A percentile compares a stretch with the other conserved stretches of the same genome.
Conservation (phyloP, 352 stramenopile species). For the Chrysophaeum taylorii region DNA sequence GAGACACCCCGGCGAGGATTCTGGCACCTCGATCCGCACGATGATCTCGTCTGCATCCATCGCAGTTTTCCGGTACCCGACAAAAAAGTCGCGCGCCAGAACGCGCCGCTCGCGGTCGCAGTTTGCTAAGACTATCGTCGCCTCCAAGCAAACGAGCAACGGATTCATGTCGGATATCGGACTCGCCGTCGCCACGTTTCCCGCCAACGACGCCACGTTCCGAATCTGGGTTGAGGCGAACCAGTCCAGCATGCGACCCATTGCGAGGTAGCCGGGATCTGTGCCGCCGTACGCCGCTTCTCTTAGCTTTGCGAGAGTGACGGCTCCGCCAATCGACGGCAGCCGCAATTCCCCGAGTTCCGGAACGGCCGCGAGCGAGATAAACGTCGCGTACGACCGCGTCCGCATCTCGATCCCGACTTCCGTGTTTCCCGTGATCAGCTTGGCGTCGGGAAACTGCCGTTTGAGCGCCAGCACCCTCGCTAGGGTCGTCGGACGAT, state of each 20-base stretch:
- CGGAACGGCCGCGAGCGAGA: conserved; percentile 36
- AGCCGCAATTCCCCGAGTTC: too few species aligned
- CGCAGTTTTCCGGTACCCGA: conserved; percentile 81
- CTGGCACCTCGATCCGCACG: conserved; percentile 73
- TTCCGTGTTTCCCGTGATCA: conserved; percentile 1
- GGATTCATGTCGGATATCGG: conserved; percentile 96
- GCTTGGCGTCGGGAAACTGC: conserved; percentile 22
- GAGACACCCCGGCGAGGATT: conserved; percentile 43
- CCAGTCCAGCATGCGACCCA: conserved; percentile 82
- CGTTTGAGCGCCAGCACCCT: conserved; percentile 16
- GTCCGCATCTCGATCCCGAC: background rate
- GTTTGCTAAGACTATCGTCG: conserved; percentile 39
- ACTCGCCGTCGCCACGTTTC: conserved; percentile 90
- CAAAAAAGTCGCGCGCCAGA: conserved; percentile 78
- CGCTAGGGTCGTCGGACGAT: conserved; percentile 14
- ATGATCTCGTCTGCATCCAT: conserved; percentile 75
- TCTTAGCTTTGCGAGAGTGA: too few species aligned
- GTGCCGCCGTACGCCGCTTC: too few species aligned
- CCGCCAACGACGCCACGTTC: conserved; percentile 86
- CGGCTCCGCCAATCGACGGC: too few species aligned
- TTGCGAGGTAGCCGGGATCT: too few species aligned
- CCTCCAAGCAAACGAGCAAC: conserved; percentile 52
- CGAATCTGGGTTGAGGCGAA: conserved; percentile 92
- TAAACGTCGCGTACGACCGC: background rate
- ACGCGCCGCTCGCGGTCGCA: conserved; percentile 4